phyloP scores from a whole-genome alignment of 768 basidiomycete genomes.

The Podaxis sp. region DNA sequence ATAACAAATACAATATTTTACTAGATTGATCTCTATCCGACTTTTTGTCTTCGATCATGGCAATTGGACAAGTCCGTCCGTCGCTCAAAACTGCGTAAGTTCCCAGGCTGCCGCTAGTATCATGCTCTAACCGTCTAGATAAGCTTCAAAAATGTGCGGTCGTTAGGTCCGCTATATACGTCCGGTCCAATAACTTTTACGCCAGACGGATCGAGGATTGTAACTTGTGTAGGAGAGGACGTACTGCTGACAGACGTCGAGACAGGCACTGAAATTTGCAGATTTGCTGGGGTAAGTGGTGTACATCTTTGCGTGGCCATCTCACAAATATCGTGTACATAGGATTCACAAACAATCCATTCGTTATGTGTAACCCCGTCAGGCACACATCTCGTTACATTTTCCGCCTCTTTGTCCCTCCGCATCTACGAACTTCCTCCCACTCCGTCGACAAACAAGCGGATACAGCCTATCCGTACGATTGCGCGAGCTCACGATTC shows the following conservation, averaged over 20 bases:
- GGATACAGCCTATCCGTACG: conserved; percentile 68
- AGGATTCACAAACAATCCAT: conserved; percentile 87
- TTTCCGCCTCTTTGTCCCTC: conserved; percentile 78
- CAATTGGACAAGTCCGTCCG: conserved; percentile 32
- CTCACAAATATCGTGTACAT: conserved; percentile 2
- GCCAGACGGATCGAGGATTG: conserved; percentile 71
- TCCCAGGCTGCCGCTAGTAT: not conserved
- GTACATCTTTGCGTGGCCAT: not conserved
- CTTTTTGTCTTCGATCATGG: conserved; percentile 24
- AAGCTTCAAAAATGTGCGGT: conserved; percentile 75
- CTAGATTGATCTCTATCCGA: not conserved
- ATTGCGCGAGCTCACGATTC: conserved; percentile 88
- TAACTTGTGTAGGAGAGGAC: conserved; percentile 87
- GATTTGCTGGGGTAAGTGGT: conserved; percentile 75
- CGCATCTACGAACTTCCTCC: conserved; percentile 80
- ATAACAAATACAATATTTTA: conserved; percentile 9
- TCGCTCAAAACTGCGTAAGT: conserved; percentile 66
- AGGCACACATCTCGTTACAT: conserved; percentile 70
- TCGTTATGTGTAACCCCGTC: conserved; percentile 81
- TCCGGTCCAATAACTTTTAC: conserved; percentile 83
- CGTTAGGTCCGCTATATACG: conserved; percentile 82
- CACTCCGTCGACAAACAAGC: conserved; percentile 37
- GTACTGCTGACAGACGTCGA: conserved; percentile 80
- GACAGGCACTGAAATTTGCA: conserved; percentile 71
- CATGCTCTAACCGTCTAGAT: not conserved